A percentile compares a stretch with the other conserved stretches of the same genome.
Evolutionary conservation across 495 filamentous ascomycete species (phyloP).

Genomic region (Lasiosphaeris hirsuta): DNA sequence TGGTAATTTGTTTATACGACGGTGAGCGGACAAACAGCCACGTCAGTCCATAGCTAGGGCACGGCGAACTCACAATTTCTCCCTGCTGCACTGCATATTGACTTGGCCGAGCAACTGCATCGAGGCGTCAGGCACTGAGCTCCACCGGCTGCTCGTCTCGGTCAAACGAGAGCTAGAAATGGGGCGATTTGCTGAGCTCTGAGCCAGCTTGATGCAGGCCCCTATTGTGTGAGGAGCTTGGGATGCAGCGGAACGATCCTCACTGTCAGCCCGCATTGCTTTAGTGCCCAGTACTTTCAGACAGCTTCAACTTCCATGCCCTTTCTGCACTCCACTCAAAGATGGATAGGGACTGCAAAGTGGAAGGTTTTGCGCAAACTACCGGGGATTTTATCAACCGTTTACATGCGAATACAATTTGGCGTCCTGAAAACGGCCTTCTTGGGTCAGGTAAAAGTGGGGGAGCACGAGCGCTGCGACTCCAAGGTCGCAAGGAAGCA

Average conservation of each 20-base stretch:
- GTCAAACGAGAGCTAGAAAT: not conserved
- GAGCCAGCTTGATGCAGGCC: conserved; percentile 6
- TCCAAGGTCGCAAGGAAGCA: no score
- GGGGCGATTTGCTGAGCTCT: conserved; percentile 3
- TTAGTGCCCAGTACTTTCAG: not conserved
- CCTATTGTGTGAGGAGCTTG: conserved; percentile 3
- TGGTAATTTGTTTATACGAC: no score
- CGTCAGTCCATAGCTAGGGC: not conserved
- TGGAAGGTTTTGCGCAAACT: no score
- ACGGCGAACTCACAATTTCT: not conserved
- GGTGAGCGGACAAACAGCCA: not conserved
- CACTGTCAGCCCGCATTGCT: conserved; percentile 9
- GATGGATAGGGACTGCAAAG: no score
- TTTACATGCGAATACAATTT: no score
- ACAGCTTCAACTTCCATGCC: no score
- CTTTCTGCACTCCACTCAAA: no score
- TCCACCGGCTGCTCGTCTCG: not conserved
- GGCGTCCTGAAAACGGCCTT: no score
- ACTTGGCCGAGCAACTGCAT: conserved; percentile 3
- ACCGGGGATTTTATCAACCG: no score
- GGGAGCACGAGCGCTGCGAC: no score
- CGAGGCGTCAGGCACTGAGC: conserved; percentile 7
- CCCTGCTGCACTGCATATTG: not conserved
- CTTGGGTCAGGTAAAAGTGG: no score
- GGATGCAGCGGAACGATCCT: conserved; percentile 7